A percentile compares a stretch with the other conserved stretches of the same genome.
Evolutionary conservation across 1,284 basidiomycete species (phyloP).

Genomic region (Pisolithus thermaeus): DNA sequence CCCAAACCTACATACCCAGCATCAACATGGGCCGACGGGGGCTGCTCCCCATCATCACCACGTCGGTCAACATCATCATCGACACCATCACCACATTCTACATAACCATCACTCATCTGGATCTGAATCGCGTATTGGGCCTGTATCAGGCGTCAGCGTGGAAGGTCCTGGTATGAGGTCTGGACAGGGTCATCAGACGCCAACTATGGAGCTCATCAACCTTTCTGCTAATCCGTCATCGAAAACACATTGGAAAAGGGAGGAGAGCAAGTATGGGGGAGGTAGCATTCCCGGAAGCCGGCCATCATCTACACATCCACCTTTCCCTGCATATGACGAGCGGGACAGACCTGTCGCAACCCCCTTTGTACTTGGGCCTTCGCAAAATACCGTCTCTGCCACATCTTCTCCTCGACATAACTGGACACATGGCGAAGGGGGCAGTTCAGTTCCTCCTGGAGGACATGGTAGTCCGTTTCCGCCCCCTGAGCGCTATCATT

Average conservation of each 20-base stretch:
- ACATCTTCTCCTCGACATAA: conserved; percentile 25
- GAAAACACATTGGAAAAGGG: conserved; percentile 26
- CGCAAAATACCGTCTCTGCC: conserved; percentile 23
- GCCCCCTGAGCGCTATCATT: conserved; percentile 23
- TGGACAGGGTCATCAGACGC: conserved; percentile 18
- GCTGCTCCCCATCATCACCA: conserved; percentile 28
- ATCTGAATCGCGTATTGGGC: not conserved
- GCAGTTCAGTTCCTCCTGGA: conserved; percentile 12
- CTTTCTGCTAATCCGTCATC: conserved; percentile 21
- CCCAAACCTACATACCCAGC: conserved; percentile 25
- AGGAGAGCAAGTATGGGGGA: conserved; percentile 17
- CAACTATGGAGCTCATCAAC: conserved; percentile 29
- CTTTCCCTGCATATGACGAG: conserved; percentile 20
- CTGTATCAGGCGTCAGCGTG: conserved; percentile 10
- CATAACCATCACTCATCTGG: conserved; percentile 36
- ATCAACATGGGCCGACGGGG: conserved; percentile 26
- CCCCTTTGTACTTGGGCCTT: conserved; percentile 29
- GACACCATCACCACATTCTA: conserved; percentile 40
- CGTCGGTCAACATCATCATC: conserved; percentile 31
- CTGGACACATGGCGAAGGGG: conserved; percentile 20
- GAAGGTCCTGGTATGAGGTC: conserved; percentile 16
- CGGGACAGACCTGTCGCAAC: conserved; percentile 26
- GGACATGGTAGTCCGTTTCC: conserved; percentile 12
- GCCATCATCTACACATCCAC: conserved; percentile 27
- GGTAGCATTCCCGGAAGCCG: conserved; percentile 27